phyloP scores from a whole-genome alignment of 768 basidiomycete species.

The Boletus patriciae region DNA sequence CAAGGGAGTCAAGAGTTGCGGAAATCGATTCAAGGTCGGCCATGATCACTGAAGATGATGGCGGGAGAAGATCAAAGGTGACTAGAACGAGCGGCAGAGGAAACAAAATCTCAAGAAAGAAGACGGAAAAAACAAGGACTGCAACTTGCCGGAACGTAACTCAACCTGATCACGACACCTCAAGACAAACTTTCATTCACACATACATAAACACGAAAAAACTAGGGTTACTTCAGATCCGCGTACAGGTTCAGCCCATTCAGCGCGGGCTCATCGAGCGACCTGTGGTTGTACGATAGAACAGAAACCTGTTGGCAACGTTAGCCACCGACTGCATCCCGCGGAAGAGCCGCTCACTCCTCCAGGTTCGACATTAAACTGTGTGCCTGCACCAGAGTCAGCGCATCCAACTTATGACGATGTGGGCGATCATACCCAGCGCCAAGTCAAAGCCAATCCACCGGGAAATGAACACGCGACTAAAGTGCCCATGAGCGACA shows the following conservation, averaged over 20 bases:
- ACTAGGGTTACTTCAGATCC: slow-evolving; percentile 30
- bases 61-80: slow-evolving; percentile 2
- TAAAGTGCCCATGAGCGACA: slow-evolving; percentile 87
- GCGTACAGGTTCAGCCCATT: slow-evolving; percentile 73
- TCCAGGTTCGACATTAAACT: slow-evolving; percentile 84
- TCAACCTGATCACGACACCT: slow-evolving; percentile 9
- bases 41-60: slow-evolving; percentile 35
- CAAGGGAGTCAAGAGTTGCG: slow-evolving; percentile 22
- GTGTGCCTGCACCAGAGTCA: slow-evolving; percentile 49
- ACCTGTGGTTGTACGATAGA: slow-evolving; percentile 81
- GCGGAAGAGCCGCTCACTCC: slow-evolving; percentile 49
- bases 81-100: slow-evolving; percentile 9
- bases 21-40: slow-evolving; percentile 34
- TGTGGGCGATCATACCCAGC: slow-evolving; percentile 42
- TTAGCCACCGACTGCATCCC: slow-evolving; percentile 1
- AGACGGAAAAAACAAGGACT: slow-evolving; percentile 9
- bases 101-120: slow-evolving; percentile 11
- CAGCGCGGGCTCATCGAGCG: slow-evolving; percentile 73
- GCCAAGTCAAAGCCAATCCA: slow-evolving; percentile 73
- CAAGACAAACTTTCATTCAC: slow-evolving; percentile 11
- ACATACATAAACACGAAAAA: slow-evolving; percentile 25
- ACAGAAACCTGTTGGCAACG: slow-evolving; percentile 58
- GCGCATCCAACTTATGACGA: not conserved
- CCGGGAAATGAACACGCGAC: slow-evolving; percentile 71
- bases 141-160: slow-evolving; percentile 15